phyloP scores from a whole-genome alignment of 2,329 filamentous ascomycete genomes.

The Fusarium napiforme region DNA sequence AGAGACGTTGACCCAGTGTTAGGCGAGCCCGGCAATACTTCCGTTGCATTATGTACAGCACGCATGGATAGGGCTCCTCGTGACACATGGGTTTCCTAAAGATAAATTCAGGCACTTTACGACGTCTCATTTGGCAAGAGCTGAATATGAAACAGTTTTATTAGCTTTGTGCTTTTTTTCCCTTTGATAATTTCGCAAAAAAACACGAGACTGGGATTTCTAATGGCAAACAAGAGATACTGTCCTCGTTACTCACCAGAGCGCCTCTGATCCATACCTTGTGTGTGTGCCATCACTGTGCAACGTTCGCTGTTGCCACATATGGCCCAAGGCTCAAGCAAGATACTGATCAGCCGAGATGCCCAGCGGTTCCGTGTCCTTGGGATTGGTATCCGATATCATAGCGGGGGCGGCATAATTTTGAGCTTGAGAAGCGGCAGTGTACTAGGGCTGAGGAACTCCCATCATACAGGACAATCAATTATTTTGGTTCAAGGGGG shows the following conservation, averaged over 20 bases:
- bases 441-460: conserved; percentile 25
- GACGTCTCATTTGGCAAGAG: conserved; percentile 36
- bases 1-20: conserved; percentile 25
- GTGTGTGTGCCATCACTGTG: not conserved
- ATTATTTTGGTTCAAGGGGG: conserved; percentile 1
- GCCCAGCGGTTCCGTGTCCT: conserved; percentile 27
- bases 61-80: conserved; percentile 21
- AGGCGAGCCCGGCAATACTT: conserved; percentile 40
- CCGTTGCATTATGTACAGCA: conserved; percentile 33
- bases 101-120: conserved; percentile 14
- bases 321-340: conserved; percentile 1
- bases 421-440: conserved; percentile 21
- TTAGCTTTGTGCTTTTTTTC: conserved; percentile 7
- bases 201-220: not conserved
- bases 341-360: conserved; percentile 24
- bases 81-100: conserved; percentile 24
- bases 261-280: not conserved
- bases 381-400: conserved; percentile 29
- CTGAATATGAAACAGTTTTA: conserved; percentile 41
- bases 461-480: conserved; percentile 5
- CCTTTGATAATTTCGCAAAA: conserved; percentile 1
- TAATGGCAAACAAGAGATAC: not conserved
- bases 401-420: conserved; percentile 26
- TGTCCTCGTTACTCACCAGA: not conserved
- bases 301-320: not conserved